A percentile compares a stretch with the other conserved stretches of the same genome.
phyloP scores from a whole-genome alignment of 2,329 filamentous ascomycete genomes.

The Cladosporium sp. region DNA sequence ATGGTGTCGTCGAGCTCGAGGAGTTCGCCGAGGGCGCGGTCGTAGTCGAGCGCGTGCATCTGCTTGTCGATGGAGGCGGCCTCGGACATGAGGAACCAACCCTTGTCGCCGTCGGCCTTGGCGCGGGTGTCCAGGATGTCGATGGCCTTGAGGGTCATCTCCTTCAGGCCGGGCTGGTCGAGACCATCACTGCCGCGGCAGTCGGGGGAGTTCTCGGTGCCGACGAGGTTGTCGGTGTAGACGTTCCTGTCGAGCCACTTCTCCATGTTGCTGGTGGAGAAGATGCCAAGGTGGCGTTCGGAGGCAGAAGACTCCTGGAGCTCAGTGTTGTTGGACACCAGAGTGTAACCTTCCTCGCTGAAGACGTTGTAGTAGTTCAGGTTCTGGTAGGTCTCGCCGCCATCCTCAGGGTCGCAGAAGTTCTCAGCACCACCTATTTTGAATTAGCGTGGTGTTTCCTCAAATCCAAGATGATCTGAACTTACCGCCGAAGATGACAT shows the following conservation, averaged over 20 bases:
- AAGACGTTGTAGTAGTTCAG: slow-evolving; percentile 70
- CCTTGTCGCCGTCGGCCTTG: slow-evolving; percentile 49
- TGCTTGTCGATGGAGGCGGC: slow-evolving; percentile 83
- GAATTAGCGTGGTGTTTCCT: not conserved
- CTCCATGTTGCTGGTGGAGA: slow-evolving; percentile 66
- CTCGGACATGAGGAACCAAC: slow-evolving; percentile 85
- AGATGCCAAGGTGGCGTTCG: slow-evolving; percentile 68
- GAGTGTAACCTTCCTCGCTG: slow-evolving; percentile 62
- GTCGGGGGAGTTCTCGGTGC: slow-evolving; percentile 61
- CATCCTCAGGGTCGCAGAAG: slow-evolving; percentile 54
- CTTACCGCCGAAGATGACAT: slow-evolving; percentile 64
- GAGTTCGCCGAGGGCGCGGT: slow-evolving; percentile 76
- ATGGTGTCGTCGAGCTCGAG: slow-evolving; percentile 82
- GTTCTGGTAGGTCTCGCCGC: slow-evolving; percentile 57
- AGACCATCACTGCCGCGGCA: slow-evolving; percentile 58
- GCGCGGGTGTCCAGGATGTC: slow-evolving; percentile 65
- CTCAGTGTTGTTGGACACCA: slow-evolving; percentile 69
- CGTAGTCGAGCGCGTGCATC: slow-evolving; percentile 82
- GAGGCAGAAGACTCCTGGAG: slow-evolving; percentile 53
- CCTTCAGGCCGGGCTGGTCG: slow-evolving; percentile 76
- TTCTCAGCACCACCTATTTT: slow-evolving; percentile 62
- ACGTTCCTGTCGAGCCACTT: slow-evolving; percentile 85
- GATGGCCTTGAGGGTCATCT: slow-evolving; percentile 84
- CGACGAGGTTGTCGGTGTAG: slow-evolving; percentile 63
- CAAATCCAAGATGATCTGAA: not conserved